Evolutionary conservation across 371 early-diverging fungal species (phyloP), one percentile per base, ranked within the genome.

Genomic region (Lichtheimia hyalospora): DNA sequence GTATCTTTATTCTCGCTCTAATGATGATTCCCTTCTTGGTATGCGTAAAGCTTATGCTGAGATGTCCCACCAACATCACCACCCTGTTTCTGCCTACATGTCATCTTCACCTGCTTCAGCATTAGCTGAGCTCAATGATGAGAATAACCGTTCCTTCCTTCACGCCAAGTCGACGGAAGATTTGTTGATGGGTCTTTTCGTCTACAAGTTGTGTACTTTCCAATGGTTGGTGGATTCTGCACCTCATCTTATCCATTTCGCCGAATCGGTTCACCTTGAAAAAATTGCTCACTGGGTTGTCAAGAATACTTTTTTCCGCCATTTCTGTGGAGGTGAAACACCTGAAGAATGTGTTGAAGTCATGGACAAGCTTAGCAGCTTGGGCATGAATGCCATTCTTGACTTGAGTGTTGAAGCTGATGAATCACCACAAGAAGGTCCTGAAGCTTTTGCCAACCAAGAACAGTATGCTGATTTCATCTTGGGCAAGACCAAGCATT

Each of bases 301-400:
- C 62, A 89, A 88, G 74, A 77, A 79, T 27, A 93, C 96, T 5
- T 92, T 96, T 73, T 97, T 95, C 75, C 78, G 80, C 44, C 92
- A 93, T 63, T 97, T 97, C 74, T 95, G 95, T 66, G 96, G 95
- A 44, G 98, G 98, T 58, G 97, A 98, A 74, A 88, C 89, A 15
- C 82, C 90, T 27, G 86, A 85, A 13, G 96, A 96, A 65, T 92
- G 95, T 59, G 75, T 88, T 8, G 86, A 88, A n/a, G 87, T 88
- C 15, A 95, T 98, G 93, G 81, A 83, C 42, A 52, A 66, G 20
- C 81, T 96, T 56, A 70, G 85, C 56, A 68, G 73, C 20, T 68
- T 77, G 14, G 87, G 90, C 6, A 91, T 98, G 73, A 90, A 91
- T 20, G 86, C 90, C 34, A 96, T 96, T 66, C 84, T 96, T 42